Evolutionary conservation across 2,329 filamentous ascomycete species (phyloP).

Genomic region (Cercospora sesami): DNA sequence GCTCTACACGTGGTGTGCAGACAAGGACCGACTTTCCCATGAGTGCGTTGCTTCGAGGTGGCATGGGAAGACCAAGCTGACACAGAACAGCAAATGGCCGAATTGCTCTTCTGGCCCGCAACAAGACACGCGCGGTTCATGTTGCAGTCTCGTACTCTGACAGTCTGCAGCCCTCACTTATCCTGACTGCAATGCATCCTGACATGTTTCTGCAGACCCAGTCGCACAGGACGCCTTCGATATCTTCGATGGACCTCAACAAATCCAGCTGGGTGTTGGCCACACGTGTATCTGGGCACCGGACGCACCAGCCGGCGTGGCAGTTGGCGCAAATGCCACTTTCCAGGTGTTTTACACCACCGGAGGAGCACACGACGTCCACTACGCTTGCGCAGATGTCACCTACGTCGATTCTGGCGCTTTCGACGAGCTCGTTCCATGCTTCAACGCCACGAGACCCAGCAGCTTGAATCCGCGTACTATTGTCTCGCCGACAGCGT

Average conservation of each 20-base stretch:
- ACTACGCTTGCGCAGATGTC: slow-evolving; percentile 52
- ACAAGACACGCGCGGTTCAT: slow-evolving; percentile 57
- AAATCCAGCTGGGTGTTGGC: slow-evolving; percentile 46
- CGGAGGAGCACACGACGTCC: slow-evolving; percentile 46
- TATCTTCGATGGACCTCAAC: slow-evolving; percentile 35
- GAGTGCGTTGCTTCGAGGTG: slow-evolving; percentile 39
- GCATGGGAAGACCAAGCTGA: not conserved
- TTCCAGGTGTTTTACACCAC: slow-evolving; percentile 49
- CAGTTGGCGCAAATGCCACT: slow-evolving; percentile 47
- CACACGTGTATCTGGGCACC: slow-evolving; percentile 50
- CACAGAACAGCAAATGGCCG: slow-evolving; percentile 51
- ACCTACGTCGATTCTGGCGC: slow-evolving; percentile 44
- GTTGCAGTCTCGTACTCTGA: slow-evolving; percentile 56
- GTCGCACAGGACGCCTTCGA: slow-evolving; percentile 44
- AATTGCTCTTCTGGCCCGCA: slow-evolving; percentile 58
- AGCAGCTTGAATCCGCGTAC: slow-evolving; percentile 34
- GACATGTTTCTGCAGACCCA: slow-evolving; percentile 38
- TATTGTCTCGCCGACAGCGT: slow-evolving; percentile 32
- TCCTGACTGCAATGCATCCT: not conserved
- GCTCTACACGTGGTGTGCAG: slow-evolving; percentile 49
- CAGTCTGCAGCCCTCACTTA: slow-evolving; percentile 40
- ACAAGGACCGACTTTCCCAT: slow-evolving; percentile 61
- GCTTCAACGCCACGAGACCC: slow-evolving; percentile 50
- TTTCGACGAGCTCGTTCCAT: slow-evolving; percentile 47
- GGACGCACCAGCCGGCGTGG: slow-evolving; percentile 38